Percentiles rank a stretch among this genome's conserved stretches.
Conservation (phyloP, 768 basidiomycete species). For the Collybiopsis luxurians region DNA sequence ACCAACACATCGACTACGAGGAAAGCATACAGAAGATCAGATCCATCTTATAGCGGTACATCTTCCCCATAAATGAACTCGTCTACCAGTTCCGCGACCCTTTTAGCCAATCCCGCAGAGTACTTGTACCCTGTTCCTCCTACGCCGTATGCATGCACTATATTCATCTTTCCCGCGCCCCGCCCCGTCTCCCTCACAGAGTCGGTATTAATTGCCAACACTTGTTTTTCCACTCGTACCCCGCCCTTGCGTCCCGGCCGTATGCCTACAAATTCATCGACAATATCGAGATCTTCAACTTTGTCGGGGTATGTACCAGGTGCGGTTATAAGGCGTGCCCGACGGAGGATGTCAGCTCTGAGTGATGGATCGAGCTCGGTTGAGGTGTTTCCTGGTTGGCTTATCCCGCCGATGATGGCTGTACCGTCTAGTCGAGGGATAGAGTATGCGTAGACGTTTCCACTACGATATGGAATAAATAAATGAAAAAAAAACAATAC, state of each 20-base stretch:
- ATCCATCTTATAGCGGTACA: not conserved
- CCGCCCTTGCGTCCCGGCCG: conserved; percentile 6
- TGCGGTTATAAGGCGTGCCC: not conserved
- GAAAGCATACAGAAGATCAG: too few species aligned
- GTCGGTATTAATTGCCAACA: not conserved
- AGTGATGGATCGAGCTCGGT: conserved; percentile 1
- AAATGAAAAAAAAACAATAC: not conserved
- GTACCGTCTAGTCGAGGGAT: conserved; percentile 5
- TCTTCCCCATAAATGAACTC: not conserved
- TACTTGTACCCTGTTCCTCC: conserved; percentile 8
- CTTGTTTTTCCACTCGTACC: conserved; percentile 4
- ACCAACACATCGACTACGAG: too few species aligned
- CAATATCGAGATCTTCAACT: conserved; percentile 7
- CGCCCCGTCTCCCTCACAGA: not conserved
- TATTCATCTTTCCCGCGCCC: conserved; percentile 8
- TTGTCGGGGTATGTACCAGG: conserved; percentile 1
- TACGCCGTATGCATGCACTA: conserved; percentile 9
- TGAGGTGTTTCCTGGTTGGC: conserved; percentile 3
- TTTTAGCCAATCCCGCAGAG: conserved; percentile 6
- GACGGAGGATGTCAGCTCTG: not conserved
- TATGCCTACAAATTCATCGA: conserved; percentile 1
- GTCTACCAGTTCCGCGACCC: not conserved
- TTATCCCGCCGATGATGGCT: conserved; percentile 5
- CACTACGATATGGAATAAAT: not conserved
- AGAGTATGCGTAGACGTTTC: conserved; percentile 3